These are phyloP conservation scores for Ophiostoma australiae DNA, from an alignment of 2,329 filamentous ascomycete genomes.

Conservation along the genomic window DNA sequence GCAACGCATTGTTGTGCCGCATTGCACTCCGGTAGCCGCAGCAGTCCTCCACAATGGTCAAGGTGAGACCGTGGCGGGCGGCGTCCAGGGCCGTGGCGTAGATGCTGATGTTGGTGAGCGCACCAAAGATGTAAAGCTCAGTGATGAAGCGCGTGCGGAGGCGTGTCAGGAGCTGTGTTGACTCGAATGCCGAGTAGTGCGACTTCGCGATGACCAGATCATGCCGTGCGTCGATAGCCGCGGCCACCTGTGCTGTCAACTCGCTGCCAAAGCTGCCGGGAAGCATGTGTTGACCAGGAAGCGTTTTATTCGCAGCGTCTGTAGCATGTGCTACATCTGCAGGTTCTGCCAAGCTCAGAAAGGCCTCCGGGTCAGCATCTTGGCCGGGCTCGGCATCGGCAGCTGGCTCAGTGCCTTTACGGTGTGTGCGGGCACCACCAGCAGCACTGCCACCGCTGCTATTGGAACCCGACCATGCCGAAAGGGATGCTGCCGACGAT, in stretches of 20 bases:
- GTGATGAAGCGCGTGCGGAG: slow-evolving; percentile 83
- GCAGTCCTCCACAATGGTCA: slow-evolving; percentile 84
- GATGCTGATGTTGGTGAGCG: slow-evolving; percentile 79
- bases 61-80: slow-evolving; percentile 77
- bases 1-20: slow-evolving; percentile 66
- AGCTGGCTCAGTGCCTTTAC: background rate
- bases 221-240: slow-evolving; percentile 40
- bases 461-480: slow-evolving; percentile 30
- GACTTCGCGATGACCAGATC: slow-evolving; percentile 61
- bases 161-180: slow-evolving; percentile 66
- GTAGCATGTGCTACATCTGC: background rate
- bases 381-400: background rate
- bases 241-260: slow-evolving; percentile 41
- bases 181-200: slow-evolving; percentile 82
- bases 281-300: background rate
- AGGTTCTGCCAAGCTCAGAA: slow-evolving; percentile 26
- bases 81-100: slow-evolving; percentile 90
- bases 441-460: slow-evolving; percentile 4
- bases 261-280: slow-evolving; percentile 44
- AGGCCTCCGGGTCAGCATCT: slow-evolving; percentile 38
- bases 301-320: background rate
- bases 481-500: slow-evolving; percentile 26
- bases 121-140: slow-evolving; percentile 83
- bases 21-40: slow-evolving; percentile 69
- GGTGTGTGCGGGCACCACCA: background rate